Evolutionary conservation across 1,284 basidiomycete genomes (phyloP), one percentile per base, ranked within the genome.

Genomic region (Apiotrichum siamense): DNA sequence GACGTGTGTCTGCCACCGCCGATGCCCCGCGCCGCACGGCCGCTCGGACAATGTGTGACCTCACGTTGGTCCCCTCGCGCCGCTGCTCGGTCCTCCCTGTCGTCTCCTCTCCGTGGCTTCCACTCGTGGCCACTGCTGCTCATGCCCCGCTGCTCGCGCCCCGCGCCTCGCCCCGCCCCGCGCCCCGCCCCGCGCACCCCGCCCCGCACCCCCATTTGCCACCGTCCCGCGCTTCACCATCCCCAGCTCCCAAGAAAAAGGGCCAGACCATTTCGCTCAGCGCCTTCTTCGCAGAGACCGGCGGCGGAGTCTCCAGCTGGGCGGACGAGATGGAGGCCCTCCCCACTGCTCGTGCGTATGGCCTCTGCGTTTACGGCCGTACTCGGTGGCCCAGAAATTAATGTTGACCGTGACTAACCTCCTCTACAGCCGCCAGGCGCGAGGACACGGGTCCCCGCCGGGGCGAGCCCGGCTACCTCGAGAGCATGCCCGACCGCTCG

Each of bases 231-330:
- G 23, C 29, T 37, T 25, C 18, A 15, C 20, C 32, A 25, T 24
- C 17, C 59, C n/a, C n/a, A 76, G 75, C 75, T 57, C 75, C 75
- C 52, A 75, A 76, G 51, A 93, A 93, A 74, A 87, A 93, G 81
- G 81, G 80, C 61, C 83, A 89, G 76, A 96, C 92, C 80, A 87
- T 96, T 76, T 83, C 88, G 55, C 77, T 96, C 58, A 84, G 84
- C 75, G 88, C 87, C 75, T 96, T 96, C 78, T 81, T 96, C 62
- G 86, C 82, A 40, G 87, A 93, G 74, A 61, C 85, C 36, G 41
- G 50, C 36, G 25, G 12, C 15, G n/a, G n/a, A n/a, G n/a, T n/a
- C n/a, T 29, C 40, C 18, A 41, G 25, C 21, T 41, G 38, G 39
- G 55, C 53, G 31, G 56, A 50, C 45, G 53, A 53, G 50, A 54